These are phyloP conservation scores for Pseudocercospora ulei DNA, from an alignment of 2,329 filamentous ascomycete species.

Conservation along the genomic window DNA sequence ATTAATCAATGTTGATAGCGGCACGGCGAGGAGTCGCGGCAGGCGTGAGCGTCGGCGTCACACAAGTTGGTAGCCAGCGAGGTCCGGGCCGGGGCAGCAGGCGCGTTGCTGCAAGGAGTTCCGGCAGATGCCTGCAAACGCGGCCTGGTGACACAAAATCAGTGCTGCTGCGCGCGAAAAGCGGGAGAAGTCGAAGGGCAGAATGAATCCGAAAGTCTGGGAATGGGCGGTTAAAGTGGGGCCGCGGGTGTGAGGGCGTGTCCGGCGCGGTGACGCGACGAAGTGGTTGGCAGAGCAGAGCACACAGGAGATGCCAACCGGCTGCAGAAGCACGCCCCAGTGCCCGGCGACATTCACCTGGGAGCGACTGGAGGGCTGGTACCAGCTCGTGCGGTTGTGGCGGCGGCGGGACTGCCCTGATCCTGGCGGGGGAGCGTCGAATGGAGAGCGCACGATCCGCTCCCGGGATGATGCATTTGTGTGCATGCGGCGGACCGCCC, in stretches of 20 bases:
- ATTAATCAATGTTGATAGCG: conserved; percentile 3
- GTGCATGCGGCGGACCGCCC: conserved; percentile 8
- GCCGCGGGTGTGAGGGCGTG: not conserved
- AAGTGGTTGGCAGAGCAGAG: conserved; percentile 7
- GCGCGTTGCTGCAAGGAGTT: conserved; percentile 9
- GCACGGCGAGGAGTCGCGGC: not conserved
- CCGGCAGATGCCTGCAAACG: conserved; percentile 8
- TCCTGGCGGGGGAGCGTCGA: conserved; percentile 3
- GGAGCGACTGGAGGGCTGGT: not conserved
- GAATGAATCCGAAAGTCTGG: conserved; percentile 10
- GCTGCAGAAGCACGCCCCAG: not conserved
- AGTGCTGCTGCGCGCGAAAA: conserved; percentile 9
- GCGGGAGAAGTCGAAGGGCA: conserved; percentile 5
- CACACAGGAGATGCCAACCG: conserved; percentile 2
- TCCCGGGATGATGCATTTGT: conserved; percentile 6
- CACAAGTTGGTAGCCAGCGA: conserved; percentile 3
- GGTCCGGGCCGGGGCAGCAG: conserved; percentile 11
- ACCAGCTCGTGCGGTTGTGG: conserved; percentile 4
- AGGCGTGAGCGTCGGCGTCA: conserved; percentile 3
- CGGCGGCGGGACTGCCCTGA: conserved; percentile 8
- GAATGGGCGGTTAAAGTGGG: conserved; percentile 8
- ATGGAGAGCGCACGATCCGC: conserved; percentile 8
- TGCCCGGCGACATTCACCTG: conserved; percentile 3
- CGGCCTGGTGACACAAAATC: conserved; percentile 7
- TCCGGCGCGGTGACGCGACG: conserved; percentile 3